Evolutionary conservation across 1,284 basidiomycete species (phyloP).

Genomic region (Cutaneotrichosporon spelunceum): DNA sequence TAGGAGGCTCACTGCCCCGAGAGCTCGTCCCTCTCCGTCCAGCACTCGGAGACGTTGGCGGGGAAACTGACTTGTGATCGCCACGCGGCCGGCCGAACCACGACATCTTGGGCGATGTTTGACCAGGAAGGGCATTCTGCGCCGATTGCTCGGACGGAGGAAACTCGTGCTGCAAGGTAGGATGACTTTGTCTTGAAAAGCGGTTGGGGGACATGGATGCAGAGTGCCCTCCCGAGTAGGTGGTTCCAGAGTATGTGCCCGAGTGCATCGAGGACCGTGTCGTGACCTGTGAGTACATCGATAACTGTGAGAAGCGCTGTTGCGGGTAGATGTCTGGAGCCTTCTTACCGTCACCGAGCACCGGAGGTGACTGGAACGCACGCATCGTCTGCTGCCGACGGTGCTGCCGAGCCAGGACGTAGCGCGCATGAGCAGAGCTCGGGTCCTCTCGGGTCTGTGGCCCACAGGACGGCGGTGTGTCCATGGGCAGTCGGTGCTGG

Average conservation of each 20-base stretch:
- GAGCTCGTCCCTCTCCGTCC: background rate
- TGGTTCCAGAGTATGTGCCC: background rate
- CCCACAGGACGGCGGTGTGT: conserved; percentile 11
- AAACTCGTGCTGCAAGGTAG: conserved; percentile 2
- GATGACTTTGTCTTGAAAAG: conserved; percentile 8
- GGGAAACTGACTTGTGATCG: background rate
- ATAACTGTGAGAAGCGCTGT: conserved; percentile 8
- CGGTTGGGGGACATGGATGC: conserved; percentile 4
- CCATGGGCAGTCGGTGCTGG: conserved; percentile 9
- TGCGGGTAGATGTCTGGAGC: conserved; percentile 5
- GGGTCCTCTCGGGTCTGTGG: conserved; percentile 15
- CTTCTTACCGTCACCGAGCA: background rate
- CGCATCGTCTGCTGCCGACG: conserved; percentile 35
- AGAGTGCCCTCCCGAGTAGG: background rate
- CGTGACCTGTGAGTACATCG: conserved; percentile 10
- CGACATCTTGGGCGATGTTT: conserved; percentile 1
- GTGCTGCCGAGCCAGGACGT: conserved; percentile 42
- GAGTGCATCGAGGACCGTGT: background rate
- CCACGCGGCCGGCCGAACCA: conserved; percentile 13
- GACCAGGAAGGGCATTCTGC: background rate
- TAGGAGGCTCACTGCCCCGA: background rate
- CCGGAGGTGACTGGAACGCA: conserved; percentile 40
- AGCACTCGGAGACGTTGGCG: background rate
- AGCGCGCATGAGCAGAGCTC: conserved; percentile 35
- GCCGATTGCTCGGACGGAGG: background rate